Percentiles rank a stretch among this genome's conserved stretches.
Conservation (phyloP, 2,329 filamentous ascomycete species). For the Verticillium tricorpus region DNA sequence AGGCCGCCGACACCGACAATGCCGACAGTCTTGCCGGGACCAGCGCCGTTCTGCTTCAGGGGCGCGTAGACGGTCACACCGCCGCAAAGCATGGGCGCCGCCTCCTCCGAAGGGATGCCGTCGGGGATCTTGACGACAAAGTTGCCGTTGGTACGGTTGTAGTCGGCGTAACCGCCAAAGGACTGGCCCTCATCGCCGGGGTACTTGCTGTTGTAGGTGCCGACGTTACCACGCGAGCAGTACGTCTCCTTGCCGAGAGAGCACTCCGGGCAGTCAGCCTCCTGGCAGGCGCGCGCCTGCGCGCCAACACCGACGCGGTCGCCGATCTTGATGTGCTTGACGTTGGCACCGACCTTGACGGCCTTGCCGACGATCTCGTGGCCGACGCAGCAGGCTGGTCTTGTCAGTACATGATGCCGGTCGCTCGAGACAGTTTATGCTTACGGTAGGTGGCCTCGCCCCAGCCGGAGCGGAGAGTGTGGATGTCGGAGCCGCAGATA, state of each 20-base stretch:
- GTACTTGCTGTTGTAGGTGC: constrained; percentile 56
- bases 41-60: constrained; percentile 15
- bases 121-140: constrained; percentile 33
- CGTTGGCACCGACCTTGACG: constrained; percentile 63
- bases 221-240: constrained; percentile 50
- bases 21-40: constrained; percentile 23
- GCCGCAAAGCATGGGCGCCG: constrained; percentile 11
- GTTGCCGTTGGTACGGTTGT: constrained; percentile 34
- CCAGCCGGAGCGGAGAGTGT: constrained; percentile 54
- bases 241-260: constrained; percentile 65
- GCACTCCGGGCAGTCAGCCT: constrained; percentile 56
- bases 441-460: constrained; percentile 31
- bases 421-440: constrained; percentile 4
- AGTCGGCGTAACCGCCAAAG: constrained; percentile 57
- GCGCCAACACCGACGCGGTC: constrained; percentile 67
- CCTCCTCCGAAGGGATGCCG: constrained; percentile 1
- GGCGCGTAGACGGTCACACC: constrained; percentile 20
- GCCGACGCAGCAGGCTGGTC: background rate
- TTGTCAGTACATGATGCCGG: background rate
- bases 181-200: constrained; percentile 56
- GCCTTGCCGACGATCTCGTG: constrained; percentile 65
- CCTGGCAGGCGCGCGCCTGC: constrained; percentile 59
- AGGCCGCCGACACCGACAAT: constrained; percentile 20
- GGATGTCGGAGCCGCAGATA: constrained; percentile 59
- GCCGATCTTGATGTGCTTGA: constrained; percentile 56